These are phyloP conservation scores for Solanum hybrid DNA, from an alignment of 305 asterid genomes.

Conservation along the genomic window DNA sequence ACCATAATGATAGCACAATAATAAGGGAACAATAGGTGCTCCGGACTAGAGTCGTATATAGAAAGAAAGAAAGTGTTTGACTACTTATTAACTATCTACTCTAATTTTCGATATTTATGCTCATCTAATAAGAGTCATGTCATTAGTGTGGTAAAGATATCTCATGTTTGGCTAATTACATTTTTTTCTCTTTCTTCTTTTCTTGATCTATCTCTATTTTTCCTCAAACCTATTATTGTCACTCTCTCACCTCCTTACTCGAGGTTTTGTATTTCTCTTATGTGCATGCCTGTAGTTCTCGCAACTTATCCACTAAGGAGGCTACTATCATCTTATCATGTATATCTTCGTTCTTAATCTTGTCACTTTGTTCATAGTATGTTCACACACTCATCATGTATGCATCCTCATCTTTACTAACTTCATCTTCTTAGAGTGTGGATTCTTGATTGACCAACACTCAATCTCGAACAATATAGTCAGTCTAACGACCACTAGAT, in stretches of 20 bases:
- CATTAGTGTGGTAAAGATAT: not conserved
- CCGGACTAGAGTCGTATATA: not conserved
- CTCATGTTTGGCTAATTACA: not conserved
- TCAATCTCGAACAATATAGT: not conserved
- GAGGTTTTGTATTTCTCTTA: not conserved
- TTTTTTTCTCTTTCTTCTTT: not conserved
- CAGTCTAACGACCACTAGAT: not conserved
- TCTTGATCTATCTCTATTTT: not conserved
- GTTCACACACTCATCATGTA: not conserved
- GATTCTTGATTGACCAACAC: not conserved
- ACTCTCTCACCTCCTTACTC: not conserved
- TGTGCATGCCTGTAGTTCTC: not conserved
- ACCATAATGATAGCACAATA: not conserved
- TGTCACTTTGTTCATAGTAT: not conserved
- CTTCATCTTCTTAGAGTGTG: not conserved
- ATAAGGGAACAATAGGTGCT: not conserved
- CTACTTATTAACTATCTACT: not conserved
- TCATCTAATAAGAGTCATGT: not conserved
- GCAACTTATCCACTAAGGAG: not conserved
- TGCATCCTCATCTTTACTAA: not conserved
- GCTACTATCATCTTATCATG: not conserved
- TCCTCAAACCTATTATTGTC: not conserved
- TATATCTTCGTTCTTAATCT: not conserved
- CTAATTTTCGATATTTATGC: not conserved
- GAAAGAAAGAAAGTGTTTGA: not conserved